Evolutionary conservation across 1,139 yeast species (phyloP).

Genomic region (Debaryomyces subglobosus): DNA sequence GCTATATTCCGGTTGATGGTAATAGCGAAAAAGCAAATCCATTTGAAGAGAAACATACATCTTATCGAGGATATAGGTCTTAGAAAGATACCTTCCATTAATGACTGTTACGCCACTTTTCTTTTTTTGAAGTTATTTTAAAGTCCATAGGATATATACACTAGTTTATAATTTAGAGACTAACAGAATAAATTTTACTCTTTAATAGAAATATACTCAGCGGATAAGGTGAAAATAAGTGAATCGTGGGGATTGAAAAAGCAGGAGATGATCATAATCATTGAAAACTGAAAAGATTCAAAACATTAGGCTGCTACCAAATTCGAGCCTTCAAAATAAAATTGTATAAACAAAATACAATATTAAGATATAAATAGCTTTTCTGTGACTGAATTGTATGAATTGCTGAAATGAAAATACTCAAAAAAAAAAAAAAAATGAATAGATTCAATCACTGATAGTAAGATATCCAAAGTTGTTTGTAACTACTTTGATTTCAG

Average conservation of each 20-base stretch:
- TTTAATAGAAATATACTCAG: not conserved
- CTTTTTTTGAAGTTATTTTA: not conserved
- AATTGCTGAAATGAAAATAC: too few species aligned
- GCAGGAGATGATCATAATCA: not conserved
- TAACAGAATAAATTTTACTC: not conserved
- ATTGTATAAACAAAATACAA: too few species aligned
- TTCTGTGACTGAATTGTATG: too few species aligned
- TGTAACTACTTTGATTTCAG: not conserved
- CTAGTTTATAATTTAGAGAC: not conserved
- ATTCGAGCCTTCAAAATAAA: too few species aligned
- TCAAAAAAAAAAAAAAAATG: too few species aligned
- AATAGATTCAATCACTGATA: not conserved
- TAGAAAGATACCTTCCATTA: not conserved
- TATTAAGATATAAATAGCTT: too few species aligned
- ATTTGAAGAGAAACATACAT: constrained; percentile 12
- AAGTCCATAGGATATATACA: not conserved
- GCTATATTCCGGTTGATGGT: constrained; percentile 16
- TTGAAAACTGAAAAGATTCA: not conserved
- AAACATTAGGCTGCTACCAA: too few species aligned
- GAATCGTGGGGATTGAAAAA: not conserved
- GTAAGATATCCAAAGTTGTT: not conserved
- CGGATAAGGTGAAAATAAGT: not conserved
- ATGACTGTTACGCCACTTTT: not conserved
- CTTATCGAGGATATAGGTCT: constrained; percentile 1
- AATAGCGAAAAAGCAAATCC: constrained; percentile 16